Conservation (phyloP, 2,329 filamentous ascomycete genomes). For the Aspergillus puulaauensis region DNA sequence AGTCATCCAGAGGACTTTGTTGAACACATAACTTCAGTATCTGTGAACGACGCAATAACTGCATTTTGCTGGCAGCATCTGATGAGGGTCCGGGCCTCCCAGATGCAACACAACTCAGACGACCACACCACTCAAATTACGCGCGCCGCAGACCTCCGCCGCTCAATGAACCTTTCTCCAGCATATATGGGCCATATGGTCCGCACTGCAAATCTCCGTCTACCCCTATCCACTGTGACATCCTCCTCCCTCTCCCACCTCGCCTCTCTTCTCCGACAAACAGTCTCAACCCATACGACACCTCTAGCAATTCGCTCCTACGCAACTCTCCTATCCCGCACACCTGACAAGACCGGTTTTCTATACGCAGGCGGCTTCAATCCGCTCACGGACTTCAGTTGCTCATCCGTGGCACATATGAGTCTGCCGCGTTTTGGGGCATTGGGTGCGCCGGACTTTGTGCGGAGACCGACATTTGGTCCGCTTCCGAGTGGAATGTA, state of each 20-base stretch:
- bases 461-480: constrained; percentile 11
- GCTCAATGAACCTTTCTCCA: constrained; percentile 12
- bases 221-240: constrained; percentile 8
- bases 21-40: constrained; percentile 7
- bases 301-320: constrained; percentile 4
- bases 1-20: constrained; percentile 2
- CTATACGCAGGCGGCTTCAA: constrained; percentile 17
- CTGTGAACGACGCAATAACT: constrained; percentile 20
- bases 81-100: constrained; percentile 5
- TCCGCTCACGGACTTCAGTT: constrained; percentile 14
- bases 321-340: constrained; percentile 16
- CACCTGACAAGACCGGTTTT: constrained; percentile 15
- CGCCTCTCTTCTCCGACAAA: constrained; percentile 1
- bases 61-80: constrained; percentile 22
- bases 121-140: constrained; percentile 8
- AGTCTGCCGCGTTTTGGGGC: constrained; percentile 10
- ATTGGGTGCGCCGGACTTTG: constrained; percentile 8
- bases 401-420: constrained; percentile 17
- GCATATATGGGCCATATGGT: constrained; percentile 24
- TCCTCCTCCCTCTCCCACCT: constrained; percentile 5
- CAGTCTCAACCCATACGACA: background rate
- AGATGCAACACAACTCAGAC: background rate
- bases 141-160: constrained; percentile 22
- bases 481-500: constrained; percentile 15
- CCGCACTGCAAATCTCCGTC: constrained; percentile 11